Evolutionary conservation across 192 early-diverging fungal species (phyloP).

Genomic region (Dissophora globulifera): DNA sequence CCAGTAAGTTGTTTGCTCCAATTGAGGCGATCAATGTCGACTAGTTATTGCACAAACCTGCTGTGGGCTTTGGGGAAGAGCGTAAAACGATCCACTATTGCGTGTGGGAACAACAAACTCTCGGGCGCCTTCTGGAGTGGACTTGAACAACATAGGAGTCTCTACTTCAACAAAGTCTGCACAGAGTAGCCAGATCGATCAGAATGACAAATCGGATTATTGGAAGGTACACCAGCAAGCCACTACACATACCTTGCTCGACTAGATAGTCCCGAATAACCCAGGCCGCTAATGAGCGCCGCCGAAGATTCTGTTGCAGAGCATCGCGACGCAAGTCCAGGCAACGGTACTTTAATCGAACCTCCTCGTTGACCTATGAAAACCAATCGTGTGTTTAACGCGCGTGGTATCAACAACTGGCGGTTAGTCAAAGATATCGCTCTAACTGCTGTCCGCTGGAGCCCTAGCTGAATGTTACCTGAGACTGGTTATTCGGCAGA

Average conservation of each 20-base stretch:
- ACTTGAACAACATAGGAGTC: constrained; percentile 91
- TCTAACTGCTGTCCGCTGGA: constrained; percentile 30
- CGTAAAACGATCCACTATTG: constrained; percentile 78
- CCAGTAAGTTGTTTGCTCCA: neutral
- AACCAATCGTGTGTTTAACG: too few species aligned
- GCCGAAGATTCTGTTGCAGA: constrained; percentile 80
- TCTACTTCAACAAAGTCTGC: constrained; percentile 91
- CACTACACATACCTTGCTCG: constrained; percentile 58
- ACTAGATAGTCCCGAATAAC: constrained; percentile 76
- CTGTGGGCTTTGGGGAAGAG: constrained; percentile 92
- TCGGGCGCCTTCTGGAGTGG: constrained; percentile 91
- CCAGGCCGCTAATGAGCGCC: constrained; percentile 73
- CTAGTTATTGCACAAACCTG: too few species aligned
- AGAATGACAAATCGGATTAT: too few species aligned
- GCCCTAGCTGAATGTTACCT: constrained; percentile 42
- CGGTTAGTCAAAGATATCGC: too few species aligned
- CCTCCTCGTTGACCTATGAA: constrained; percentile 80
- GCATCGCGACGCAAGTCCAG: constrained; percentile 82
- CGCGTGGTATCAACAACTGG: too few species aligned
- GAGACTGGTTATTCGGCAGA: constrained; percentile 59
- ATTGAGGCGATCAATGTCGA: constrained; percentile 14
- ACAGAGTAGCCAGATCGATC: neutral
- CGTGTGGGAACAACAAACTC: constrained; percentile 96
- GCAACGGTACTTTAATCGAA: constrained; percentile 78
- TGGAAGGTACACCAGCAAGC: too few species aligned